phyloP scores from a whole-genome alignment of 2,329 filamentous ascomycete species.

The Colletotrichum sp. region DNA sequence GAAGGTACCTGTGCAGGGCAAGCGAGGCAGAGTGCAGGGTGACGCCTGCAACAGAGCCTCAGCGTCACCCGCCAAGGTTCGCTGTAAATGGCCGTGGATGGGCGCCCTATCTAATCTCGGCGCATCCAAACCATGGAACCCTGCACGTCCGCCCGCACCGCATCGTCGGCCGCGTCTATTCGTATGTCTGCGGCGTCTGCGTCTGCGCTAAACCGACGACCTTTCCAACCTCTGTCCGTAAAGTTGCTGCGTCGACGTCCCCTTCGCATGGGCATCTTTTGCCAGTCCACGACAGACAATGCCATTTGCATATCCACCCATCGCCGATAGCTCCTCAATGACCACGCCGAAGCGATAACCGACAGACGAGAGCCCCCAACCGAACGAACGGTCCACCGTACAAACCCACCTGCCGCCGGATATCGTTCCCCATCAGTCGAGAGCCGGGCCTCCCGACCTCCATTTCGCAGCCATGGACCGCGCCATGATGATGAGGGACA shows the following conservation, averaged over 20 bases:
- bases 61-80: constrained; percentile 1
- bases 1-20: background rate
- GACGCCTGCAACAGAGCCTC: background rate
- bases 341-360: background rate
- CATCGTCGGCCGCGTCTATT: background rate
- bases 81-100: background rate
- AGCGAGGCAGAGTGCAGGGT: background rate
- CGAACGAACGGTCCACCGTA: constrained; percentile 5
- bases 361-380: background rate
- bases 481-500: constrained; percentile 20
- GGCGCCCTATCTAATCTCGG: constrained; percentile 1
- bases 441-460: background rate
- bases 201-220: background rate
- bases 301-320: background rate
- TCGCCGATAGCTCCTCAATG: background rate
- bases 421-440: background rate
- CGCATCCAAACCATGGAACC: background rate
- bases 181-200: background rate
- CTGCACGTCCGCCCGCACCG: background rate
- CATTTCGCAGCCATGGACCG: constrained; percentile 1
- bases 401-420: background rate
- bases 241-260: background rate
- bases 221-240: background rate
- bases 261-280: background rate
- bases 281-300: background rate